Evolutionary conservation across 192 early-diverging fungal species (phyloP).

Genomic region (Coemansia sp.): DNA sequence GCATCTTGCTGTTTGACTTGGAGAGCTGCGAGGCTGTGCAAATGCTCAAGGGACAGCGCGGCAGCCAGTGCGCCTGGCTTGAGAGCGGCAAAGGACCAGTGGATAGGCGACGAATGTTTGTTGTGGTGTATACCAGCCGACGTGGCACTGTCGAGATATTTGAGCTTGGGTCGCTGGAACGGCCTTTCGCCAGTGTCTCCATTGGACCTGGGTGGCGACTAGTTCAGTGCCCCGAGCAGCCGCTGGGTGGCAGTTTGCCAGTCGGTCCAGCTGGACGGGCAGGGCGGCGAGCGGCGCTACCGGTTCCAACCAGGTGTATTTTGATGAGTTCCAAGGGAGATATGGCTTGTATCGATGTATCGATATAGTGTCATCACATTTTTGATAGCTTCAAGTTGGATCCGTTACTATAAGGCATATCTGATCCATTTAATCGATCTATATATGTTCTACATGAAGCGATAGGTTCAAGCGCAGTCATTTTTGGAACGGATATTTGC

Average conservation of each 20-base stretch:
- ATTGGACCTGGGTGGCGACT: conserved; percentile 38
- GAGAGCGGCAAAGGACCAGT: conserved; percentile 10
- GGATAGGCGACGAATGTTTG: conserved; percentile 14
- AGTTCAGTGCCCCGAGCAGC: conserved; percentile 46
- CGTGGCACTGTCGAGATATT: conserved; percentile 38
- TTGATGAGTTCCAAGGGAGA: conserved; percentile 26
- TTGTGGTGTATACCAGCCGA: conserved; percentile 31
- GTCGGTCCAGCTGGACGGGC: conserved; percentile 22
- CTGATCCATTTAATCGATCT: background rate
- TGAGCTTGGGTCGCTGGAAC: conserved; percentile 23
- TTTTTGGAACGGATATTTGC: background rate
- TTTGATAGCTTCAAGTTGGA: background rate
- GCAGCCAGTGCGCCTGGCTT: conserved; percentile 50
- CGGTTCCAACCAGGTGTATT: conserved; percentile 21
- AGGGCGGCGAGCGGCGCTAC: conserved; percentile 17
- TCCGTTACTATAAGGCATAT: background rate
- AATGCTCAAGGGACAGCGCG: conserved; percentile 49
- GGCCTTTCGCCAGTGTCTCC: conserved; percentile 24
- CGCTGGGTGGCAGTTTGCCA: conserved; percentile 42
- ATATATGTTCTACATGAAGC: background rate
- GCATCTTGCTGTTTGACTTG: conserved; percentile 36
- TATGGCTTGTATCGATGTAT: conserved; percentile 11
- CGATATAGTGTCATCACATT: background rate
- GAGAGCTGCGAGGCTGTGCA: conserved; percentile 39
- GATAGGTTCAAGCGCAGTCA: background rate